A percentile compares a stretch with the other conserved stretches of the same genome.
phyloP scores from a whole-genome alignment of 805 yeast genomes.

The Candida yuanshanica region DNA sequence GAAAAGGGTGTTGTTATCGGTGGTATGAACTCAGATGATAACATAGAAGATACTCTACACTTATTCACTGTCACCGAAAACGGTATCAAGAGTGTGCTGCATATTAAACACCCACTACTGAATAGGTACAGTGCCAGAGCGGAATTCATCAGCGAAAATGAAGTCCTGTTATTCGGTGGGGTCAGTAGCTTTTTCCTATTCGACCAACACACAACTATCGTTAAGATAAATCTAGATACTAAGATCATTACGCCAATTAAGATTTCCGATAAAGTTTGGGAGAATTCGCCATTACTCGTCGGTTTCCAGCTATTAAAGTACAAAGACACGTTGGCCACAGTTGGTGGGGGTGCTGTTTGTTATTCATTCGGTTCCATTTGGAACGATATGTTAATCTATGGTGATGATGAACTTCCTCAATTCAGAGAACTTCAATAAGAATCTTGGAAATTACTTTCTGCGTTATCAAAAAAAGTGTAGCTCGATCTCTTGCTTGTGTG shows the following conservation, averaged over 20 bases:
- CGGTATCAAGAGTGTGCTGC: conserved; percentile 17
- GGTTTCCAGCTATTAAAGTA: conserved; percentile 42
- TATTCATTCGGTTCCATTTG: conserved; percentile 69
- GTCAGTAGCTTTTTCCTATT: conserved; percentile 35
- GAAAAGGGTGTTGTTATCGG: conserved; percentile 42
- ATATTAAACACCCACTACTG: conserved; percentile 26
- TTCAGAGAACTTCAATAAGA: neutral
- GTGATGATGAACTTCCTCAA: conserved; percentile 4
- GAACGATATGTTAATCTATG: conserved; percentile 25
- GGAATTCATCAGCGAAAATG: conserved; percentile 24
- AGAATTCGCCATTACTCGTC: conserved; percentile 39
- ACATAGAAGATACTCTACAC: conserved; percentile 29
- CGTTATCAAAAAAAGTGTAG: too few species aligned
- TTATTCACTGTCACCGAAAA: conserved; percentile 25
- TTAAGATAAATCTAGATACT: conserved; percentile 27
- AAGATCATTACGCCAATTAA: conserved; percentile 20
- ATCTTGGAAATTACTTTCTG: too few species aligned
- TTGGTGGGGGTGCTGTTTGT: conserved; percentile 80
- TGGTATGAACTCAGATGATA: conserved; percentile 30
- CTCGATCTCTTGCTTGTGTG: too few species aligned
- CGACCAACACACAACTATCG: conserved; percentile 30
- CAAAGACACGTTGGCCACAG: conserved; percentile 16
- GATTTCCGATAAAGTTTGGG: conserved; percentile 35
- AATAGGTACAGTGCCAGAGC: conserved; percentile 47
- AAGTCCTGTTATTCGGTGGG: conserved; percentile 52